A percentile compares a stretch with the other conserved stretches of the same genome.
phyloP scores from a whole-genome alignment of 345 rosid genomes.

The Citrus cavaleriei region DNA sequence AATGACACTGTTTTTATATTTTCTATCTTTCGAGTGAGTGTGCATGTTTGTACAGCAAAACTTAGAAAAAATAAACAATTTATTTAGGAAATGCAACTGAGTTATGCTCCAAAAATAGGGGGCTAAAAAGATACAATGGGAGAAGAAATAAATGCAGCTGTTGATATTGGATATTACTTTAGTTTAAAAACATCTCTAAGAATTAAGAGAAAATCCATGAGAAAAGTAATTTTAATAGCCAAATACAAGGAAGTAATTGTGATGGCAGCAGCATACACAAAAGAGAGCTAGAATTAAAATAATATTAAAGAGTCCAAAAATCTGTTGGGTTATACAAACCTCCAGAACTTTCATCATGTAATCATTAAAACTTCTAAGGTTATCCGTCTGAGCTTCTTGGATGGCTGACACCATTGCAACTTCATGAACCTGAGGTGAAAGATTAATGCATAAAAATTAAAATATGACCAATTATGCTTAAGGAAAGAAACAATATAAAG shows the following conservation, averaged over 20 bases:
- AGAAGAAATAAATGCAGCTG: neutral
- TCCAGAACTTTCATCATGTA: constrained; percentile 91
- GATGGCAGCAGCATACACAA: neutral
- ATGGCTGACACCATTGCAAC: constrained; percentile 97
- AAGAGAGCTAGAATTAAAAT: neutral
- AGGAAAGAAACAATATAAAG: neutral
- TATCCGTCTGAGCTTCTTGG: constrained; percentile 97
- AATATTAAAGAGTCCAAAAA: neutral
- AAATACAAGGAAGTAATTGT: neutral
- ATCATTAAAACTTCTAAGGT: constrained; percentile 83
- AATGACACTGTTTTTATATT: neutral
- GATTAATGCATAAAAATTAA: neutral
- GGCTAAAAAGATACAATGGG: neutral
- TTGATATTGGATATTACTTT: neutral
- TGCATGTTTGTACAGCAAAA: neutral
- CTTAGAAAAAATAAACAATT: neutral
- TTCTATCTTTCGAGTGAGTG: neutral
- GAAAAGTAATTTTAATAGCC: neutral
- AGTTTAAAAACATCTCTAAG: neutral
- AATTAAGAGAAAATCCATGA: neutral
- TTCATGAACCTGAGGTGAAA: constrained; percentile 74
- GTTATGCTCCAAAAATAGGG: neutral
- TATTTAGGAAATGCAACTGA: neutral
- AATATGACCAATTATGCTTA: neutral
- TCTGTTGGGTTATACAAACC: constrained; percentile 44